Conservation (phyloP, 1,139 yeast genomes). For the Lizanozyma gosingica region DNA sequence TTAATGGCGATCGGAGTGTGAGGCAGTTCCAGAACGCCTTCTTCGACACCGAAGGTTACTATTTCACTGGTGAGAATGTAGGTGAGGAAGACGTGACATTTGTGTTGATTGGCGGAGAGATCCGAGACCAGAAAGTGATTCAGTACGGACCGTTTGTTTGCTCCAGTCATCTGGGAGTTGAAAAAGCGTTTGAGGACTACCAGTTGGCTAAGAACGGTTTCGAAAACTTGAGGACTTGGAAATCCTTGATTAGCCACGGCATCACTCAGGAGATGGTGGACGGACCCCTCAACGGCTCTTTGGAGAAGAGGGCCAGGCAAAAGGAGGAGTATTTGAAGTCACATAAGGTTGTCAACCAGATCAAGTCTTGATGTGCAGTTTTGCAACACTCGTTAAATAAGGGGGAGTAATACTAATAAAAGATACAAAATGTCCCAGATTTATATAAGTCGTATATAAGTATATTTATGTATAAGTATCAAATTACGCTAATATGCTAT, state of each 20-base stretch:
- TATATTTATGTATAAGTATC: too few relatives aligned
- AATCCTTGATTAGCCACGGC: constrained; percentile 55
- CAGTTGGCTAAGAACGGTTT: constrained; percentile 65
- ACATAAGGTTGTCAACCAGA: neutral
- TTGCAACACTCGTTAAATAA: too few relatives aligned
- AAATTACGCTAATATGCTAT: too few relatives aligned
- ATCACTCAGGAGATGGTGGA: constrained; percentile 35
- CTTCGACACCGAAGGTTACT: constrained; percentile 16
- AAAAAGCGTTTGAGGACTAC: constrained; percentile 63
- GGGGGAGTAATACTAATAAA: too few relatives aligned
- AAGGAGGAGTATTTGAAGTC: neutral
- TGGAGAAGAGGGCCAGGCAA: neutral
- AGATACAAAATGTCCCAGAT: too few relatives aligned
- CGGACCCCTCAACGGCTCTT: neutral
- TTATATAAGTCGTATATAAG: too few relatives aligned
- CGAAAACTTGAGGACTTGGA: constrained; percentile 63
- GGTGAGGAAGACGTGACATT: constrained; percentile 38
- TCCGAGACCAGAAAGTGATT: constrained; percentile 65
- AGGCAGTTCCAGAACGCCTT: constrained; percentile 13
- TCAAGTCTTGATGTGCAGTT: too few relatives aligned
- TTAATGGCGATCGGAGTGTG: constrained; percentile 14
- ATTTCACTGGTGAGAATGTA: constrained; percentile 11
- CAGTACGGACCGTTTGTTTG: constrained; percentile 92
- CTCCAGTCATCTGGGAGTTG: constrained; percentile 50
- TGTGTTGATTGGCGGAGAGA: constrained; percentile 69